Percentiles rank a stretch among this genome's conserved stretches.
Evolutionary conservation across 352 stramenopile genomes (phyloP).

Genomic region (Globisporangium canariense): DNA sequence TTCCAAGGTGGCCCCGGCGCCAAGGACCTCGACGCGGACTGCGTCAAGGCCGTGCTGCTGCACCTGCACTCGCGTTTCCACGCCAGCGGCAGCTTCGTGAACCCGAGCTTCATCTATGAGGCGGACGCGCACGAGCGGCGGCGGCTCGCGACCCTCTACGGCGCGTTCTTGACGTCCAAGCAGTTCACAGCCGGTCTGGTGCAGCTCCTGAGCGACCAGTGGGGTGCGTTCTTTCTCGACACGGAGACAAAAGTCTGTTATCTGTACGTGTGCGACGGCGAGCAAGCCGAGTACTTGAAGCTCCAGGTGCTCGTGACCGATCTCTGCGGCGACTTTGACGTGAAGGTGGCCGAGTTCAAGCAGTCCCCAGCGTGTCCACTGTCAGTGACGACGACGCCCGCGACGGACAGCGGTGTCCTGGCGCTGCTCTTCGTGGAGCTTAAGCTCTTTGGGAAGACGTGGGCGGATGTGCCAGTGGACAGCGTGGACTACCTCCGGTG

Average conservation of each 20-base stretch:
- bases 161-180: constrained; percentile 1
- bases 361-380: background rate
- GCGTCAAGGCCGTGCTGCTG: background rate
- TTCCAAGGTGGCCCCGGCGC: too few relatives aligned
- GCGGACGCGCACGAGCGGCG: background rate
- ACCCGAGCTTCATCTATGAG: background rate
- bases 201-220: background rate
- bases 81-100: background rate
- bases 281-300: background rate
- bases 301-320: background rate
- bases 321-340: background rate
- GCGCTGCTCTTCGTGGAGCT: constrained; percentile 14
- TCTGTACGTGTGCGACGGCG: background rate
- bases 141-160: background rate
- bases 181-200: background rate
- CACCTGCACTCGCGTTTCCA: constrained; percentile 2
- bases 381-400: background rate
- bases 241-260: background rate
- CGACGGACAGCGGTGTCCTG: constrained; percentile 4
- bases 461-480: background rate
- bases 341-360: background rate
- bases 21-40: constrained; percentile 2
- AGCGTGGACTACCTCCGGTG: constrained; percentile 10
- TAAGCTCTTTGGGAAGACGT: constrained; percentile 3
- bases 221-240: constrained; percentile 9